Percentiles rank a stretch among this genome's conserved stretches.
phyloP scores from a whole-genome alignment of 2,329 filamentous ascomycete species.

The Colletotrichum cereale region DNA sequence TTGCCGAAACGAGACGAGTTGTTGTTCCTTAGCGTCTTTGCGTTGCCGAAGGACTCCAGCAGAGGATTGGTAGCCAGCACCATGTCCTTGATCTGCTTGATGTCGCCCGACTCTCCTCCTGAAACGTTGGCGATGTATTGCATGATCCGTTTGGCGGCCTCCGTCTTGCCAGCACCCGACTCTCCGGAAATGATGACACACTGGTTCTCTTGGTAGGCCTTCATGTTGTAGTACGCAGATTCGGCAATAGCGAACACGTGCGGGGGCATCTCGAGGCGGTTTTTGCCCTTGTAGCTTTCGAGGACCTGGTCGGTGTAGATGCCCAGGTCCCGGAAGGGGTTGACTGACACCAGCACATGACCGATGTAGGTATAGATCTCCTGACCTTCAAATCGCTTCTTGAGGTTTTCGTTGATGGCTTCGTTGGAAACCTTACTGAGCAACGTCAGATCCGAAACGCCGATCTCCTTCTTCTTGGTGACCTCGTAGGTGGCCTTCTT shows the following conservation, averaged over 20 bases:
- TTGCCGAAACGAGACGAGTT: slow-evolving; percentile 99
- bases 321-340: slow-evolving; percentile 95
- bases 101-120: slow-evolving; percentile 84
- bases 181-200: slow-evolving; percentile 99
- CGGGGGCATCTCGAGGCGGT: slow-evolving; percentile 92
- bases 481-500: slow-evolving; percentile 97
- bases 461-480: slow-evolving; percentile 99
- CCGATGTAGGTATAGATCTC: slow-evolving; percentile 99
- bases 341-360: slow-evolving; percentile 98
- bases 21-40: slow-evolving; percentile 97
- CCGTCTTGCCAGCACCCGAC: slow-evolving; percentile 97
- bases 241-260: slow-evolving; percentile 99
- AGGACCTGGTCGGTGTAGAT: slow-evolving; percentile 98
- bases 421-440: slow-evolving; percentile 99
- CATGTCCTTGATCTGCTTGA: slow-evolving; percentile 99
- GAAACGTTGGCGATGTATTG: slow-evolving; percentile 99
- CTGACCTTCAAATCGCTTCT: slow-evolving; percentile 96
- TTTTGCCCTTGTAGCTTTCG: slow-evolving; percentile 95
- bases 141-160: slow-evolving; percentile 98
- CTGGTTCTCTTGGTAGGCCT: slow-evolving; percentile 98
- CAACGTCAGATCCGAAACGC: slow-evolving; percentile 95
- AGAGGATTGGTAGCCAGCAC: slow-evolving; percentile 97
- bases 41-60: slow-evolving; percentile 97
- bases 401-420: slow-evolving; percentile 98
- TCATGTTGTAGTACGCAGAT: slow-evolving; percentile 99